These are phyloP conservation scores for Pulveroboletus sp. DNA, from an alignment of 768 basidiomycete species.

Conservation along the genomic window DNA sequence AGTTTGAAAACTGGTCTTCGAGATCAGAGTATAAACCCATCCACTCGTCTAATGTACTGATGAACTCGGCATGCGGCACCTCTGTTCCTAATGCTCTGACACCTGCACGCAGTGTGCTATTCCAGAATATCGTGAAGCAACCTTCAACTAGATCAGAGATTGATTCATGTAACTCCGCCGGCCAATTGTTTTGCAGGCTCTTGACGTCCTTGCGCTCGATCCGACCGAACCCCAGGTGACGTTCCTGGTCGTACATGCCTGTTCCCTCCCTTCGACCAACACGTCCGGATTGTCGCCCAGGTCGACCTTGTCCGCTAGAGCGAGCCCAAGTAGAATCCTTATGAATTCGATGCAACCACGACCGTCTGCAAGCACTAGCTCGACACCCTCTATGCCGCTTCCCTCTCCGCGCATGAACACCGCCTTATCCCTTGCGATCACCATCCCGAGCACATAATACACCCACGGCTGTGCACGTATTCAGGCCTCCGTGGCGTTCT, in stretches of 20 bases:
- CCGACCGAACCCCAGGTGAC: not conserved
- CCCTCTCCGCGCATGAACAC: slow-evolving; percentile 8
- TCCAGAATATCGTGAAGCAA: not conserved
- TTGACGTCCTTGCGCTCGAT: not conserved
- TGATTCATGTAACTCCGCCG: too few relatives aligned
- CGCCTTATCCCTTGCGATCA: not conserved
- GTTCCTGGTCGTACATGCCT: not conserved
- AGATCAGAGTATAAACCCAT: not conserved
- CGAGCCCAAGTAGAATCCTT: slow-evolving; percentile 10
- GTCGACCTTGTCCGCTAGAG: not conserved
- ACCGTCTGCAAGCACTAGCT: not conserved
- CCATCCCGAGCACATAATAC: slow-evolving; percentile 2
- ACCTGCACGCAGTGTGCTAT: not conserved
- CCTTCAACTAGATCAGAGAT: too few relatives aligned
- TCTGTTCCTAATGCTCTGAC: not conserved
- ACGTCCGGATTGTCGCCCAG: slow-evolving; percentile 4
- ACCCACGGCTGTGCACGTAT: slow-evolving; percentile 4
- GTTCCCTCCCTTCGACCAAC: not conserved
- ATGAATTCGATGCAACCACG: slow-evolving; percentile 11
- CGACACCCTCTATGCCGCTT: slow-evolving; percentile 8
- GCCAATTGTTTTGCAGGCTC: too few relatives aligned
- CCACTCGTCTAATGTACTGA: not conserved
- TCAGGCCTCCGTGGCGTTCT: too few relatives aligned
- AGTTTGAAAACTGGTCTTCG: slow-evolving; percentile 4
- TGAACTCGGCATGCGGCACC: not conserved